Evolutionary conservation across 2,329 filamentous ascomycete species (phyloP).

Genomic region (Helotiales sp.): DNA sequence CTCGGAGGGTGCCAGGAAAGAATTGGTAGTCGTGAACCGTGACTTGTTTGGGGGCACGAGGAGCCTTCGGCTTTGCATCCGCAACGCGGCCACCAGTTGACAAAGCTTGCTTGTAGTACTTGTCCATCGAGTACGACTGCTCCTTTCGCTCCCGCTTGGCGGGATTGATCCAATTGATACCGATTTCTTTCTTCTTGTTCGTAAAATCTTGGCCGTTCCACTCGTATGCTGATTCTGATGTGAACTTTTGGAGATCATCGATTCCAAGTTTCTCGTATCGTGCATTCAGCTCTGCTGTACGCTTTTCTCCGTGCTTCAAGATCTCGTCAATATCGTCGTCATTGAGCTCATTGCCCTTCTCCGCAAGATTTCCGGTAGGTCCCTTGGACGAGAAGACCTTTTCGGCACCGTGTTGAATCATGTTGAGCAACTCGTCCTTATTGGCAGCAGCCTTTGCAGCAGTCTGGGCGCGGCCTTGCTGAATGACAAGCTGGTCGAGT

Average conservation of each 20-base stretch:
- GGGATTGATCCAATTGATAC: conserved; percentile 96
- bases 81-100: conserved; percentile 77
- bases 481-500: conserved; percentile 95
- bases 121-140: conserved; percentile 97
- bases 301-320: conserved; percentile 81
- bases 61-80: conserved; percentile 91
- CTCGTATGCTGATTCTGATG: conserved; percentile 95
- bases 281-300: conserved; percentile 87
- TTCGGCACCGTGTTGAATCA: conserved; percentile 99
- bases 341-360: conserved; percentile 66
- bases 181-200: conserved; percentile 88
- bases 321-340: conserved; percentile 93
- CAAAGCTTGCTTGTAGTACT: conserved; percentile 94
- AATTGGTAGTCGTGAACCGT: conserved; percentile 96
- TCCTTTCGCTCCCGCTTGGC: conserved; percentile 98
- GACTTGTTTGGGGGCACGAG: conserved; percentile 92
- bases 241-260: conserved; percentile 97
- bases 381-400: conserved; percentile 84
- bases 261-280: conserved; percentile 97
- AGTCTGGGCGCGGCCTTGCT: conserved; percentile 92
- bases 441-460: conserved; percentile 90
- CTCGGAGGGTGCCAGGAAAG: conserved; percentile 81
- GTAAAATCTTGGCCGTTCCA: conserved; percentile 99
- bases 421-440: conserved; percentile 93
- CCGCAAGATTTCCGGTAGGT: conserved; percentile 62